These are phyloP conservation scores for Phlyctochytrium planicorne DNA, from an alignment of 192 early-diverging fungal species.

Conservation along the genomic window DNA sequence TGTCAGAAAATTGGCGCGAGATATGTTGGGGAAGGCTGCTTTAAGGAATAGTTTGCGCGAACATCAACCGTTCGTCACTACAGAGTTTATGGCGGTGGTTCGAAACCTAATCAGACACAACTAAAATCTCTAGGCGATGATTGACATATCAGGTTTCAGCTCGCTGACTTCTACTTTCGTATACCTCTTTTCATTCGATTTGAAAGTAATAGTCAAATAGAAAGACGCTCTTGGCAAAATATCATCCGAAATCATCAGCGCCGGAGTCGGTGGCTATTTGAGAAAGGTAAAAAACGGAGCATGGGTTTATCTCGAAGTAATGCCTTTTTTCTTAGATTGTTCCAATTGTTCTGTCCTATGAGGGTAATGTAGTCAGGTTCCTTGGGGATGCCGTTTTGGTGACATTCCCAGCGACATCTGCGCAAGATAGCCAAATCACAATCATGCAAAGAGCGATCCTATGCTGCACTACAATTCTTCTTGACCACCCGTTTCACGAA, in stretches of 20 bases:
- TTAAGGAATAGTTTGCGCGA: no score
- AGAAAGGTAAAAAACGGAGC: not conserved
- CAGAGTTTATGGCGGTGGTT: no score
- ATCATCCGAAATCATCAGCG: not conserved
- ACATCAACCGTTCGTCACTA: no score
- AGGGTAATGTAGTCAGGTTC: not conserved
- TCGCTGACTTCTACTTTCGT: conserved; percentile 26
- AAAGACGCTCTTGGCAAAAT: not conserved
- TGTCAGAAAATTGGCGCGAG: no score
- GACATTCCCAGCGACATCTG: not conserved
- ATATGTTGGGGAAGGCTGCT: no score
- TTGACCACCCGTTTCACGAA: no score
- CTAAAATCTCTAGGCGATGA: no score
- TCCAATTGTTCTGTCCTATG: not conserved
- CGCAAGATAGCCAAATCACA: no score
- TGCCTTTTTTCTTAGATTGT: not conserved
- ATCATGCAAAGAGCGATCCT: no score
- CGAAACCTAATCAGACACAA: no score
- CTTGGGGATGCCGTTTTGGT: not conserved
- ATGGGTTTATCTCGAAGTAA: not conserved
- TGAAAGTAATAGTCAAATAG: not conserved
- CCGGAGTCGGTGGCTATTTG: not conserved
- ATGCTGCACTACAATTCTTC: no score
- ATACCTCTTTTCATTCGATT: not conserved
- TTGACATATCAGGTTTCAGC: conserved; percentile 32